These are phyloP conservation scores for Orbilia javanica DNA, from an alignment of 2,329 filamentous ascomycete genomes.

Conservation along the genomic window DNA sequence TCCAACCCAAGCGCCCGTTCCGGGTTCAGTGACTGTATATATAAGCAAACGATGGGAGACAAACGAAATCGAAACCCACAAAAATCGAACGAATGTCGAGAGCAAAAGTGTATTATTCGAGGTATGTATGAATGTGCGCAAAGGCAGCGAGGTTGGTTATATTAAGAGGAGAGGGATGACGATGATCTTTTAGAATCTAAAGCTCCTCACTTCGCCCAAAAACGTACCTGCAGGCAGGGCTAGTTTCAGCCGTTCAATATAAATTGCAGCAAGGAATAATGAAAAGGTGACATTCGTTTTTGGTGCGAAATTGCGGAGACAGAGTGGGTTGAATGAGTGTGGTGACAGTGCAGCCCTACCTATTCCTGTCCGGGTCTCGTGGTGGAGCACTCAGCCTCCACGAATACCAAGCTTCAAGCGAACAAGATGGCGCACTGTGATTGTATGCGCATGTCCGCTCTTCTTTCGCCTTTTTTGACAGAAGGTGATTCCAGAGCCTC, in stretches of 20 bases:
- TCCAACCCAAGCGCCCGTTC: slow-evolving; percentile 23
- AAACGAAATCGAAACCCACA: neutral
- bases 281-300: slow-evolving; percentile 47
- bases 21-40: slow-evolving; percentile 30
- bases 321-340: slow-evolving; percentile 20
- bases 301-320: slow-evolving; percentile 55
- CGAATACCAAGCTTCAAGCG: slow-evolving; percentile 55
- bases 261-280: slow-evolving; percentile 36
- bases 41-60: slow-evolving; percentile 8
- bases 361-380: slow-evolving; percentile 50
- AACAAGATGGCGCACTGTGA: slow-evolving; percentile 51
- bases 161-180: slow-evolving; percentile 40
- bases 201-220: slow-evolving; percentile 51
- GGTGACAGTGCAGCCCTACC: slow-evolving; percentile 53
- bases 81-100: slow-evolving; percentile 7
- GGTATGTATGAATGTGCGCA: neutral
- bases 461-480: slow-evolving; percentile 7
- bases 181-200: slow-evolving; percentile 28
- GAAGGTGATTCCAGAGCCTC: slow-evolving; percentile 15
- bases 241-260: slow-evolving; percentile 55
- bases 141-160: slow-evolving; percentile 19
- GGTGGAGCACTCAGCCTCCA: slow-evolving; percentile 53
- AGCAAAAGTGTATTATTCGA: slow-evolving; percentile 10
- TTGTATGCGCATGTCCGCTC: neutral
- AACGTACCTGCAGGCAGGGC: slow-evolving; percentile 50